A percentile compares a stretch with the other conserved stretches of the same genome.
Conservation (phyloP, 2,329 filamentous ascomycete genomes). For the Acrocalymma vagum region DNA sequence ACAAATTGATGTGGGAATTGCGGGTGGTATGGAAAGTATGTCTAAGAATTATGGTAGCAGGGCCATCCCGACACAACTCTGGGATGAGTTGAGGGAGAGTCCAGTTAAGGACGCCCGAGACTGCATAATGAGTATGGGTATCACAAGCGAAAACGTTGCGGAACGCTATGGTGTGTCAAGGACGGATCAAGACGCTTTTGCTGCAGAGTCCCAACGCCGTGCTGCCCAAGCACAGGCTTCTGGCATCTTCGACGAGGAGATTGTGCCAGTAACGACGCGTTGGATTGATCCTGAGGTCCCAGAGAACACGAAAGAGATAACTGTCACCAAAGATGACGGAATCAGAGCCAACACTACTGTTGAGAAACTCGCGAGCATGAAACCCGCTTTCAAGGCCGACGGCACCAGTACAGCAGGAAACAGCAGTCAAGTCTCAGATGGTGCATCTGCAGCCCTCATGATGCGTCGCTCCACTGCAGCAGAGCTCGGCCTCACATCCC, state of each 20-base stretch:
- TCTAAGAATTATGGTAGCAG: conserved; percentile 85
- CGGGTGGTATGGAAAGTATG: conserved; percentile 96
- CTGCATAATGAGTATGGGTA: conserved; percentile 93
- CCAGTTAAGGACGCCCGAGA: conserved; percentile 75
- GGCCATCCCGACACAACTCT: conserved; percentile 85
- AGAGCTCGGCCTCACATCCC: conserved; percentile 71
- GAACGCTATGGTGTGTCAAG: conserved; percentile 76
- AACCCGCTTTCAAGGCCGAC: conserved; percentile 81
- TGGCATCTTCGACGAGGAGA: conserved; percentile 80
- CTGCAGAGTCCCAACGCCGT: conserved; percentile 75
- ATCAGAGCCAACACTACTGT: conserved; percentile 73
- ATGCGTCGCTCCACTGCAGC: conserved; percentile 85
- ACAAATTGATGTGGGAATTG: conserved; percentile 77
- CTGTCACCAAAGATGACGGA: conserved; percentile 82
- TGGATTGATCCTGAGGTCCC: conserved; percentile 69
- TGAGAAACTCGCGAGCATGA: conserved; percentile 79
- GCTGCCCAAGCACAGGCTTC: conserved; percentile 74
- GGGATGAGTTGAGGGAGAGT: conserved; percentile 75
- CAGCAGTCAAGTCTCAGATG: conserved; percentile 84
- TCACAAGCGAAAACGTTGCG: conserved; percentile 90
- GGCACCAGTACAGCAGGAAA: conserved; percentile 88
- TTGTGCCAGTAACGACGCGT: conserved; percentile 78
- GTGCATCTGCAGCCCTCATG: conserved; percentile 82
- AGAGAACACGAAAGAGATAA: conserved; percentile 64
- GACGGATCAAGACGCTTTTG: conserved; percentile 84